A percentile compares a stretch with the other conserved stretches of the same genome.
Evolutionary conservation across 1,284 basidiomycete species (phyloP).

Genomic region (Ustilago lituana): DNA sequence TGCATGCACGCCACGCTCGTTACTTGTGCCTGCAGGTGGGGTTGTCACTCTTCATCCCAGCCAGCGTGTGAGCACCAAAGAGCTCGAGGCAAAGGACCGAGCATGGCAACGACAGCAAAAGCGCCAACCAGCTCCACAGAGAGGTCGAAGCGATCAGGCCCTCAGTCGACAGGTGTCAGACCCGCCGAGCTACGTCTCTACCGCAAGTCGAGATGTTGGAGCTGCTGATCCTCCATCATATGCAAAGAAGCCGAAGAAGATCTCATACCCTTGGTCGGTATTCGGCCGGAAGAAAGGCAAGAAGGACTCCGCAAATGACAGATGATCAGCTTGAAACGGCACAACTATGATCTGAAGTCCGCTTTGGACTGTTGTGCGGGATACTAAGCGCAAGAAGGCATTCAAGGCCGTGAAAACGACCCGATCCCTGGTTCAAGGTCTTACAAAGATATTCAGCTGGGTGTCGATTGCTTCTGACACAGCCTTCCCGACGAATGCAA

Average conservation of each 20-base stretch:
- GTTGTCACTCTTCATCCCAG: constrained; percentile 34
- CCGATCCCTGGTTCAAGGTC: no score
- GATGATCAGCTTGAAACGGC: no score
- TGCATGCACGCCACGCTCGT: constrained; percentile 35
- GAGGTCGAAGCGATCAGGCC: no score
- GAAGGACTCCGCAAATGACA: background rate
- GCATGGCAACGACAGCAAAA: constrained; percentile 24
- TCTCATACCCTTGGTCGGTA: background rate
- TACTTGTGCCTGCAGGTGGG: constrained; percentile 32
- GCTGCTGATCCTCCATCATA: background rate
- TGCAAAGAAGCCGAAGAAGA: background rate
- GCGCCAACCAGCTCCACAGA: background rate
- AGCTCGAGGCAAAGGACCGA: constrained; percentile 29
- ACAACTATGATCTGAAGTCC: no score
- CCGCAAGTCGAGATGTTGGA: background rate
- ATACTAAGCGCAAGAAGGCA: no score
- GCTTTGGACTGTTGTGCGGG: no score
- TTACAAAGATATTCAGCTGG: no score
- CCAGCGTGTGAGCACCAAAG: constrained; percentile 34
- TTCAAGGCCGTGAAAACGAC: no score
- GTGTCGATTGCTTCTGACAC: no score
- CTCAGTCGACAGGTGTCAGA: no score
- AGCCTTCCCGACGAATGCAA: no score
- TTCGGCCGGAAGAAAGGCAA: background rate
- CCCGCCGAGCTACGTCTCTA: background rate